A percentile compares a stretch with the other conserved stretches of the same genome.
Conservation (phyloP, 768 basidiomycete species). For the Suillus spraguei region DNA sequence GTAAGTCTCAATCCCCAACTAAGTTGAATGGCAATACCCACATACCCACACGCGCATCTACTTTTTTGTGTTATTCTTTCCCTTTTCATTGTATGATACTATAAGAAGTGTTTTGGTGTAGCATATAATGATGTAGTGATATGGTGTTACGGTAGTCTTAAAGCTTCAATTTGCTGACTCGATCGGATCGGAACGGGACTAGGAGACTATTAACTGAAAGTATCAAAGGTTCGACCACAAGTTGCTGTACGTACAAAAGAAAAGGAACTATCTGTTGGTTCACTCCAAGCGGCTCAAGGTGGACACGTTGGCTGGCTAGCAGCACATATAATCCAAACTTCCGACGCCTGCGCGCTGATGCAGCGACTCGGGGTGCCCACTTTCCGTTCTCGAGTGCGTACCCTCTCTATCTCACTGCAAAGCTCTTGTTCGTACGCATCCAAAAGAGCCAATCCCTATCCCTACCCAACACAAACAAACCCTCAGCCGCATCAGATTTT, state of each 20-base stretch:
- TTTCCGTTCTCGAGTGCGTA: neutral
- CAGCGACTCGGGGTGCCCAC: neutral
- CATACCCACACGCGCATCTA: neutral
- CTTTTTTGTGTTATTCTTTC: neutral
- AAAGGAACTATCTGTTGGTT: neutral
- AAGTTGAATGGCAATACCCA: neutral
- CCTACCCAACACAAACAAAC: slow-evolving; percentile 51
- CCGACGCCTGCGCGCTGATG: neutral
- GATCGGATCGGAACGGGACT: neutral
- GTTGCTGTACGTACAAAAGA: neutral
- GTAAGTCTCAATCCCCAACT: slow-evolving; percentile 38
- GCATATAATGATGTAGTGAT: neutral
- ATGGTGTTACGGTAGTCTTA: neutral
- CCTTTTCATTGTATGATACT: neutral
- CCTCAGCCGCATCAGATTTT: slow-evolving; percentile 68
- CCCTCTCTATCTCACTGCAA: slow-evolving; percentile 10
- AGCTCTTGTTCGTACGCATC: slow-evolving; percentile 21
- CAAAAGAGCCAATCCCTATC: slow-evolving; percentile 39
- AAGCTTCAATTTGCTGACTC: too few species aligned
- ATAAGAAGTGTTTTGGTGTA: neutral
- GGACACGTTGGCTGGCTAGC: neutral
- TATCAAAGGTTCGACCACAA: too few species aligned
- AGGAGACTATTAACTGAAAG: too few species aligned
- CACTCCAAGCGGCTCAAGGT: neutral
- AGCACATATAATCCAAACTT: neutral